Conservation (phyloP, 768 basidiomycete species). For the Pisolithus marmoratus region DNA sequence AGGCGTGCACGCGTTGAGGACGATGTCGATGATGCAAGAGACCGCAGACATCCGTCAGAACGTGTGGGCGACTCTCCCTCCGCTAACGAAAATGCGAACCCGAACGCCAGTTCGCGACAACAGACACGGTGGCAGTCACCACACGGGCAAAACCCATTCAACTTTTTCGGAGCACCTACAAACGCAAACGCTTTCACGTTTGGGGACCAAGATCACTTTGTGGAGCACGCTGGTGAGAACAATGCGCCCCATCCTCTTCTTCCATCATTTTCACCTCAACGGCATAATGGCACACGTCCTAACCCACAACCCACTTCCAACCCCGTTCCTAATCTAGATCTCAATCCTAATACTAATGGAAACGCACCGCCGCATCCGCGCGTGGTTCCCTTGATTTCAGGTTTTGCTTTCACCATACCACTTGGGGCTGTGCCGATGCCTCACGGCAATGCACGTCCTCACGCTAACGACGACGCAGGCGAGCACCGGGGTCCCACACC, state of each 20-base stretch:
- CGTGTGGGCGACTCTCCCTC: constrained; percentile 34
- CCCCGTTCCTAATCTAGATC: constrained; percentile 15
- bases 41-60: constrained; percentile 61
- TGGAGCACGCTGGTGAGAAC: constrained; percentile 27
- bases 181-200: constrained; percentile 18
- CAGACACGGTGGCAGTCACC: background rate
- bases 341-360: constrained; percentile 2
- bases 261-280: background rate
- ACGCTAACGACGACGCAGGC: background rate
- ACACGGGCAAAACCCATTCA: background rate
- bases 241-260: constrained; percentile 5
- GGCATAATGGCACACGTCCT: background rate
- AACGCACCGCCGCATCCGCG: constrained; percentile 6
- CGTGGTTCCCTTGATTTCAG: constrained; percentile 22
- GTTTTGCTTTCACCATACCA: constrained; percentile 33
- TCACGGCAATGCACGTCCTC: too few relatives aligned
- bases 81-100: background rate
- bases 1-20: constrained; percentile 57
- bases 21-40: constrained; percentile 55
- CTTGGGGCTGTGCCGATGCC: constrained; percentile 15
- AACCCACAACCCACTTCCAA: background rate
- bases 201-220: constrained; percentile 9
- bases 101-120: background rate
- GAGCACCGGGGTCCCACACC: background rate
- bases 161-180: constrained; percentile 11